phyloP scores from a whole-genome alignment of 176 grass and related monocot species.

The Bonia amplexicaulis region DNA sequence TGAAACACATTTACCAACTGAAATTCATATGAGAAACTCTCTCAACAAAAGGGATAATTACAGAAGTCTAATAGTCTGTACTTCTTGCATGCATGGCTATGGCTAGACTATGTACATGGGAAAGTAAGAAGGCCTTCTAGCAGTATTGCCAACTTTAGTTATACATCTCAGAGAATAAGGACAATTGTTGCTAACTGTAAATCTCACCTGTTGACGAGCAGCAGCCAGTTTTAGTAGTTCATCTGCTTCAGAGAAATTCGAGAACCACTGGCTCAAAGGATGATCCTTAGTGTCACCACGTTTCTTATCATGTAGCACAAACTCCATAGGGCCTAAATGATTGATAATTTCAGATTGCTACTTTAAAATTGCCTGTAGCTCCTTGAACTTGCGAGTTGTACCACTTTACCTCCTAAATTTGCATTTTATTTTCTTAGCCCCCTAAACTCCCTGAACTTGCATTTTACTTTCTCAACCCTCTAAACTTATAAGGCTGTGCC shows the following conservation, averaged over 20 bases:
- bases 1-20: background rate
- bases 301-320: slow-evolving; percentile 63
- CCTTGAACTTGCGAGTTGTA: no score
- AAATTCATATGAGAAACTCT: background rate
- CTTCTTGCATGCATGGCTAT: background rate
- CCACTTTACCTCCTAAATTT: no score
- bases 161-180: background rate
- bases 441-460: no score
- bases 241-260: slow-evolving; percentile 94
- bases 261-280: slow-evolving; percentile 75
- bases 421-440: no score
- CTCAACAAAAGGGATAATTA: background rate
- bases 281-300: slow-evolving; percentile 86
- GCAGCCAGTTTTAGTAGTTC: slow-evolving; percentile 88
- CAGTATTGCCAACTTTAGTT: background rate
- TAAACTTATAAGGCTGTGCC: no score
- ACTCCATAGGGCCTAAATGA: slow-evolving; percentile 44
- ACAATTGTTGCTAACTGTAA: slow-evolving; percentile 4
- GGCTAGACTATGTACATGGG: background rate
- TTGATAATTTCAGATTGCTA: background rate
- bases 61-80: background rate
- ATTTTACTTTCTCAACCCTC: no score
- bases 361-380: no score
- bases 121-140: background rate
- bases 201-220: slow-evolving; percentile 78